Percentiles rank a stretch among this genome's conserved stretches.
phyloP scores from a whole-genome alignment of 768 basidiomycete genomes.

The Cantharellus anzutake region DNA sequence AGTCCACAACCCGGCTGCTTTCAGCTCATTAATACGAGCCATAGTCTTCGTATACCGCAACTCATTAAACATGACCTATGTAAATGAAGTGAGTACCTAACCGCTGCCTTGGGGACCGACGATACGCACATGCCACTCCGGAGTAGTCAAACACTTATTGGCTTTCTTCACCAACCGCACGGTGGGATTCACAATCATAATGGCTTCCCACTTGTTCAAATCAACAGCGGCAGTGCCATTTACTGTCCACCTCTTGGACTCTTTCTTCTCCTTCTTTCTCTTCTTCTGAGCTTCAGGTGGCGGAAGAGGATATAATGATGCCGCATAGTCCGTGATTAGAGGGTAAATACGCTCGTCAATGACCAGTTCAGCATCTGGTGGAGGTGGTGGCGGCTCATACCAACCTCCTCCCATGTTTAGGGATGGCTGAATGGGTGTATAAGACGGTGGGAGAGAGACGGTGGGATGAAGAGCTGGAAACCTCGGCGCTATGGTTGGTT shows the following conservation, averaged over 20 bases:
- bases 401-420: not conserved
- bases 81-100: constrained; percentile 3
- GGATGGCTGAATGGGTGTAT: not conserved
- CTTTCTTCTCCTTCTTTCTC: constrained; percentile 6
- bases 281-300: not conserved
- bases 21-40: constrained; percentile 69
- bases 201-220: constrained; percentile 45
- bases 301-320: constrained; percentile 10
- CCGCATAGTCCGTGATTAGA: constrained; percentile 9
- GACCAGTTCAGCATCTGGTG: not conserved
- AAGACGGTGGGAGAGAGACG: not conserved
- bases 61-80: constrained; percentile 61
- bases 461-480: not conserved
- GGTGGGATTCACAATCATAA: constrained; percentile 58
- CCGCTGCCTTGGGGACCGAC: not conserved
- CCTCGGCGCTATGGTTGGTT: not conserved
- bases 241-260: constrained; percentile 6
- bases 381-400: not conserved
- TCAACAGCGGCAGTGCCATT: constrained; percentile 23
- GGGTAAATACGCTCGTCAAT: constrained; percentile 1
- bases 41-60: constrained; percentile 59
- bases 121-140: constrained; percentile 60
- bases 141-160: constrained; percentile 57
- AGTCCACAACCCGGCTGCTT: constrained; percentile 67
- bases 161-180: constrained; percentile 50